A percentile compares a stretch with the other conserved stretches of the same genome.
These are phyloP conservation scores for Pseudogymnoascus sp. DNA, from an alignment of 2,329 filamentous ascomycete species.

Conservation along the genomic window DNA sequence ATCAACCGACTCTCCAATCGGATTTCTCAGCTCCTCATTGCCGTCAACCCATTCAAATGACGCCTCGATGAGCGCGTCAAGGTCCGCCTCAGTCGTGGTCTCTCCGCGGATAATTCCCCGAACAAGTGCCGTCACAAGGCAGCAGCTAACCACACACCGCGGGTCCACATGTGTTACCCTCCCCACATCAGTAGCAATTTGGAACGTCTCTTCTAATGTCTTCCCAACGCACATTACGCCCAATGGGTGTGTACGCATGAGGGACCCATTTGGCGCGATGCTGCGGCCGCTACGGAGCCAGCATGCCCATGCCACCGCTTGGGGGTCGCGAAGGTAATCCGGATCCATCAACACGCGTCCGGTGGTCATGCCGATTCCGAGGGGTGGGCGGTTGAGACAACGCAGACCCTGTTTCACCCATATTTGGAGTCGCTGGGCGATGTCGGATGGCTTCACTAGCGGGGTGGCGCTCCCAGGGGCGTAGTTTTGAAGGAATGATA, in stretches of 20 bases:
- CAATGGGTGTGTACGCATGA: conserved; percentile 47
- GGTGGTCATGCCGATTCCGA: conserved; percentile 43
- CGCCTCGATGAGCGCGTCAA: conserved; percentile 36
- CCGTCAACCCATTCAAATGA: conserved; percentile 34
- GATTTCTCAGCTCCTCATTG: conserved; percentile 24
- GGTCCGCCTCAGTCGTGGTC: conserved; percentile 32
- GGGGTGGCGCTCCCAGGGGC: conserved; percentile 22
- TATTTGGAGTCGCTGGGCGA: conserved; percentile 39
- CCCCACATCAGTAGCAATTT: conserved; percentile 36
- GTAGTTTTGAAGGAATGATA: conserved; percentile 41
- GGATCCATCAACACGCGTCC: conserved; percentile 36
- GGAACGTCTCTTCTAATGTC: conserved; percentile 37
- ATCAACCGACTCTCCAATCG: not conserved
- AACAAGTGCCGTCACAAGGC: conserved; percentile 40
- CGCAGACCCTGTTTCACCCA: conserved; percentile 43
- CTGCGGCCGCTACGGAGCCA: conserved; percentile 37
- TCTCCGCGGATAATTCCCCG: conserved; percentile 41
- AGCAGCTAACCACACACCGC: conserved; percentile 43
- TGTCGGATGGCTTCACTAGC: conserved; percentile 32
- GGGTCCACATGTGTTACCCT: conserved; percentile 45
- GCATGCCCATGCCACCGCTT: conserved; percentile 32
- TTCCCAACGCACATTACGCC: conserved; percentile 40
- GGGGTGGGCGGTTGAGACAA: conserved; percentile 39
- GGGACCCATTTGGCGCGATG: conserved; percentile 43
- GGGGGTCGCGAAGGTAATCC: conserved; percentile 36